Conservation (phyloP, 1,284 basidiomycete genomes). For the Neonothopanus nambi region DNA sequence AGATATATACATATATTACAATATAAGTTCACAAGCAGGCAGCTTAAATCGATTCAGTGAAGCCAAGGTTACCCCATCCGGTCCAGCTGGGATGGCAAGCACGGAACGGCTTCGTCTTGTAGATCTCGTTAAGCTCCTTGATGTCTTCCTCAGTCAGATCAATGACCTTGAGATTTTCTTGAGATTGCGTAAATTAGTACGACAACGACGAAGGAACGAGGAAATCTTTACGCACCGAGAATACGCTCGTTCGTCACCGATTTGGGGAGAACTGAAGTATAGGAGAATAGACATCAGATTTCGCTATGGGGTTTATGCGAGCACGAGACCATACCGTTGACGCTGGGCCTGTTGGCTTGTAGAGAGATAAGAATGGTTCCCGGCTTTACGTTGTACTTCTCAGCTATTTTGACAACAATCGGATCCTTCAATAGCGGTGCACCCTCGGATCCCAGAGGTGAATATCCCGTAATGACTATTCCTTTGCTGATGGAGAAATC, state of each 20-base stretch:
- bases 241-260: slow-evolving; percentile 64
- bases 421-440: slow-evolving; percentile 67
- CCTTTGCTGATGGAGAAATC: slow-evolving; percentile 60
- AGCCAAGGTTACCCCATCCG: slow-evolving; percentile 62
- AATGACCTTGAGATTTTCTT: slow-evolving; percentile 55
- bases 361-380: slow-evolving; percentile 66
- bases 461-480: slow-evolving; percentile 74
- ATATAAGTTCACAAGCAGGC: no score
- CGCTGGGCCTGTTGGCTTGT: slow-evolving; percentile 60
- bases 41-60: slow-evolving; percentile 43
- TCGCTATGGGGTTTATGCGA: not conserved
- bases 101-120: slow-evolving; percentile 60
- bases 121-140: slow-evolving; percentile 51
- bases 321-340: slow-evolving; percentile 40
- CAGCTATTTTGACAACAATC: slow-evolving; percentile 55
- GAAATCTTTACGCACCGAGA: slow-evolving; percentile 37
- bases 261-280: slow-evolving; percentile 54
- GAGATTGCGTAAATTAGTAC: not conserved
- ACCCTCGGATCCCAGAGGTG: slow-evolving; percentile 76
- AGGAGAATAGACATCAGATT: not conserved
- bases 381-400: slow-evolving; percentile 51
- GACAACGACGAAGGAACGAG: slow-evolving; percentile 4
- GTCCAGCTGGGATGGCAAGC: slow-evolving; percentile 65
- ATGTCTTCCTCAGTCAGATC: slow-evolving; percentile 61
- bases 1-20: no score